Percentiles rank a stretch among this genome's conserved stretches.
Evolutionary conservation across 129 eudicot genomes (phyloP).

Genomic region (Flaveria trinervia): DNA sequence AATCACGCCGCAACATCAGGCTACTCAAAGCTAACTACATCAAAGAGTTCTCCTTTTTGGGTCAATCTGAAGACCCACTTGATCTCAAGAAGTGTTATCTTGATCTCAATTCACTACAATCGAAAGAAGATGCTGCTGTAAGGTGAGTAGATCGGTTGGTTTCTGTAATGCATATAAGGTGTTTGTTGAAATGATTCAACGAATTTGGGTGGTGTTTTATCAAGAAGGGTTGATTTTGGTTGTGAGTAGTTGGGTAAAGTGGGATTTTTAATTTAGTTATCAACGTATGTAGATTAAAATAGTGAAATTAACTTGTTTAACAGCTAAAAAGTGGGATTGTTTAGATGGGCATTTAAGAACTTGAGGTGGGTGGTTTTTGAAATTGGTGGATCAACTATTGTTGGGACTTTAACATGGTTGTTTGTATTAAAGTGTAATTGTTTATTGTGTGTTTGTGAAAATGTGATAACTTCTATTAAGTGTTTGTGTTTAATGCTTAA

Average conservation of each 20-base stretch:
- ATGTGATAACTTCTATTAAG: background rate
- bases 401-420: background rate
- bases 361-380: background rate
- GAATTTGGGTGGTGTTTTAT: background rate
- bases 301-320: background rate
- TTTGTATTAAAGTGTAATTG: background rate
- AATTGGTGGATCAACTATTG: background rate
- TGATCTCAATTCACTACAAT: conserved; percentile 74
- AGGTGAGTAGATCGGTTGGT: conserved; percentile 38
- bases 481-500: conserved; percentile 9
- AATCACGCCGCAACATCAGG: conserved; percentile 73
- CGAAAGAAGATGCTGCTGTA: conserved; percentile 78
- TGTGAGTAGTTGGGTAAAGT: background rate
- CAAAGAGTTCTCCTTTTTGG: conserved; percentile 69
- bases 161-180: background rate
- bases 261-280: background rate
- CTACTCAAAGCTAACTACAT: conserved; percentile 84
- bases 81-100: conserved; percentile 63
- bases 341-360: background rate
- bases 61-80: conserved; percentile 82
- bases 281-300: background rate
- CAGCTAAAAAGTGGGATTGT: background rate
- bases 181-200: conserved; percentile 13
- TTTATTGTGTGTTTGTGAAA: conserved; percentile 1
- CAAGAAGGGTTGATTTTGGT: background rate